Conservation (phyloP, 257 asterid species). For the Primulina eburnea region DNA sequence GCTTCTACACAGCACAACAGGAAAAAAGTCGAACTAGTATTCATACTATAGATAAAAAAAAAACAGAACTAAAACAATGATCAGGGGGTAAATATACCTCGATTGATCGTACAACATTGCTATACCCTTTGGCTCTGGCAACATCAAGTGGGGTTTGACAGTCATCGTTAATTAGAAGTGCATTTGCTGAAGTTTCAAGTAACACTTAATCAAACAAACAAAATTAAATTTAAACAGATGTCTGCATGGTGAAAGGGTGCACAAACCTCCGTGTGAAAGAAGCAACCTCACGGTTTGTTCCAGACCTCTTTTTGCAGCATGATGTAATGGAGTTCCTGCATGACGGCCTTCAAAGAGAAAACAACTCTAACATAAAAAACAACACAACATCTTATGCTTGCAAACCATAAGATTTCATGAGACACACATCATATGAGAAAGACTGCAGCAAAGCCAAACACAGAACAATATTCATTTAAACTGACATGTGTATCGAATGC, state of each 20-base stretch:
- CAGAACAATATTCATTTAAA: not conserved
- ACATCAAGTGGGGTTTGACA: slow-evolving; percentile 93
- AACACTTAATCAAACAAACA: slow-evolving; percentile 16
- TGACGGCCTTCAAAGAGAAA: slow-evolving; percentile 59
- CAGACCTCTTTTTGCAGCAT: slow-evolving; percentile 97
- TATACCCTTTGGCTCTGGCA: slow-evolving; percentile 81
- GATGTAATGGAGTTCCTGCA: slow-evolving; percentile 95
- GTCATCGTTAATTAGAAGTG: slow-evolving; percentile 76
- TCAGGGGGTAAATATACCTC: slow-evolving; percentile 55
- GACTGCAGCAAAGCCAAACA: not conserved
- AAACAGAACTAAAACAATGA: slow-evolving; percentile 1
- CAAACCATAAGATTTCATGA: not conserved
- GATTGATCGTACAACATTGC: slow-evolving; percentile 78
- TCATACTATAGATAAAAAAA: not conserved
- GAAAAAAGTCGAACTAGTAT: not conserved
- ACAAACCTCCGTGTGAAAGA: slow-evolving; percentile 82
- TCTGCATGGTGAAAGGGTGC: not conserved
- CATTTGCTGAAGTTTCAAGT: slow-evolving; percentile 63
- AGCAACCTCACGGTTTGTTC: slow-evolving; percentile 86
- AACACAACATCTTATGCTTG: not conserved
- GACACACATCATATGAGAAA: slow-evolving; percentile 2
- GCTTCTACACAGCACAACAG: slow-evolving; percentile 46
- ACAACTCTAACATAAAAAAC: slow-evolving; percentile 11
- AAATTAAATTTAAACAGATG: not conserved
- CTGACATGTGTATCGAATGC: not conserved